phyloP scores from a whole-genome alignment of 208 protist species.

The Trypanosoma melophagium region DNA sequence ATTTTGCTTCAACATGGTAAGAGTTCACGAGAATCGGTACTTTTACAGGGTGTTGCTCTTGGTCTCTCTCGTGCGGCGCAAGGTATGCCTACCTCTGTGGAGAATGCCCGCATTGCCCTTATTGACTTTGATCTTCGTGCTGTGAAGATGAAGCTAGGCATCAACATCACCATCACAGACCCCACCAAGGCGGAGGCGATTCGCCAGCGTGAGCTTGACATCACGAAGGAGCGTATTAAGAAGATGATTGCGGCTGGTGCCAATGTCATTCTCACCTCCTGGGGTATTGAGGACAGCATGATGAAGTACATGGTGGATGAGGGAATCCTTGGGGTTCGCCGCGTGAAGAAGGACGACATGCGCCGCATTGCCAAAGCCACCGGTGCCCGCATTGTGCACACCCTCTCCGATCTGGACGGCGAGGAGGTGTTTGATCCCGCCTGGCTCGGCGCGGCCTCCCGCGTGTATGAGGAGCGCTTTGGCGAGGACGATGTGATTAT shows the following conservation, averaged over 20 bases:
- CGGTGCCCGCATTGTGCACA: constrained; percentile 93
- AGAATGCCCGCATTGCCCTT: constrained; percentile 98
- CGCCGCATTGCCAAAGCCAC: constrained; percentile 97
- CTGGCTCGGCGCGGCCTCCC: constrained; percentile 93
- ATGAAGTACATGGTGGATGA: constrained; percentile 99
- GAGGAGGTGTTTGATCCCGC: constrained; percentile 96
- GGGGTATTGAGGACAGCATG: constrained; percentile 98
- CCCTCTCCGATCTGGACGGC: constrained; percentile 97
- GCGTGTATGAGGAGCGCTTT: constrained; percentile 96
- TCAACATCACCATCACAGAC: constrained; percentile 98
- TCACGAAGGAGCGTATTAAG: constrained; percentile 97
- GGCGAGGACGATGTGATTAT: constrained; percentile 98
- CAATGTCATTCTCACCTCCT: constrained; percentile 99
- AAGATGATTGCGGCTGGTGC: constrained; percentile 97
- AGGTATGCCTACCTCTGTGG: constrained; percentile 96
- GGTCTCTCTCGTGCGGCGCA: constrained; percentile 96
- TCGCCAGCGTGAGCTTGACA: constrained; percentile 95
- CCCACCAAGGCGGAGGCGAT: constrained; percentile 97
- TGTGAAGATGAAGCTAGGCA: constrained; percentile 96
- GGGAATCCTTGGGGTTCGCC: constrained; percentile 95
- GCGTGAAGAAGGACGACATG: constrained; percentile 96
- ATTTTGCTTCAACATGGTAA: constrained; percentile 98
- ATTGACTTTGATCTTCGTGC: constrained; percentile 99
- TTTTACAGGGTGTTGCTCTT: constrained; percentile 96
- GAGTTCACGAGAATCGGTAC: constrained; percentile 89